Evolutionary conservation across 2,329 filamentous ascomycete genomes (phyloP).

Genomic region (Cryoendolithus antarcticus): DNA sequence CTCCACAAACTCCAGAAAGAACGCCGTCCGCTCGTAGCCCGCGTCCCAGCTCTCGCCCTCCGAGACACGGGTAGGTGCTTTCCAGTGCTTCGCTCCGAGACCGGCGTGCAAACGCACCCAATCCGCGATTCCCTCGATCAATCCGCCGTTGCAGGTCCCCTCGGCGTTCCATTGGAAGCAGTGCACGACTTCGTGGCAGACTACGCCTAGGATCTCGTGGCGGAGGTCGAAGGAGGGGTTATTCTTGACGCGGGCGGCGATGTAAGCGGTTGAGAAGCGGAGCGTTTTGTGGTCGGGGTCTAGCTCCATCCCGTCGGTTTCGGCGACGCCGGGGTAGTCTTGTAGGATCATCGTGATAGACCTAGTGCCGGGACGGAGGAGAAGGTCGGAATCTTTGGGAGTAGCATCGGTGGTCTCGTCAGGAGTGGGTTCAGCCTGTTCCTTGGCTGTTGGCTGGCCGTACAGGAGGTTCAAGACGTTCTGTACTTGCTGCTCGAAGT

Average conservation of each 20-base stretch:
- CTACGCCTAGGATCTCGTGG: slow-evolving; percentile 64
- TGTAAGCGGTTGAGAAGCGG: slow-evolving; percentile 70
- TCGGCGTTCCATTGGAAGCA: slow-evolving; percentile 73
- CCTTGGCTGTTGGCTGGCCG: slow-evolving; percentile 8
- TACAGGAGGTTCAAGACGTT: slow-evolving; percentile 67
- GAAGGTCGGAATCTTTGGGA: too few relatives aligned
- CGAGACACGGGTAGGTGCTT: slow-evolving; percentile 27
- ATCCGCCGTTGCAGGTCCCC: slow-evolving; percentile 47
- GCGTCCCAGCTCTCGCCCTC: slow-evolving; percentile 60
- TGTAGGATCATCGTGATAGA: slow-evolving; percentile 79
- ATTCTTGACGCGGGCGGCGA: slow-evolving; percentile 28
- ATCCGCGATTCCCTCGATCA: slow-evolving; percentile 87
- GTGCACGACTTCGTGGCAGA: slow-evolving; percentile 89
- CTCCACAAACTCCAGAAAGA: slow-evolving; percentile 82
- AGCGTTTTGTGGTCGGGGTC: slow-evolving; percentile 88
- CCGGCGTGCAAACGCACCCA: slow-evolving; percentile 71
- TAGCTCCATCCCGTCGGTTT: slow-evolving; percentile 68
- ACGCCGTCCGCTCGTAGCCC: slow-evolving; percentile 84
- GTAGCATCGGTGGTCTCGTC: too few relatives aligned
- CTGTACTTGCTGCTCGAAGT: slow-evolving; percentile 50
- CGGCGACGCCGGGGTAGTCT: slow-evolving; percentile 72
- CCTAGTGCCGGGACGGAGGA: slow-evolving; percentile 50
- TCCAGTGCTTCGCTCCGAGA: slow-evolving; percentile 76
- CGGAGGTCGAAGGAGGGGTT: slow-evolving; percentile 31
- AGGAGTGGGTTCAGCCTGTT: too few relatives aligned